A percentile compares a stretch with the other conserved stretches of the same genome.
phyloP scores from a whole-genome alignment of 495 filamentous ascomycete genomes.

The Echria macrotheca region DNA sequence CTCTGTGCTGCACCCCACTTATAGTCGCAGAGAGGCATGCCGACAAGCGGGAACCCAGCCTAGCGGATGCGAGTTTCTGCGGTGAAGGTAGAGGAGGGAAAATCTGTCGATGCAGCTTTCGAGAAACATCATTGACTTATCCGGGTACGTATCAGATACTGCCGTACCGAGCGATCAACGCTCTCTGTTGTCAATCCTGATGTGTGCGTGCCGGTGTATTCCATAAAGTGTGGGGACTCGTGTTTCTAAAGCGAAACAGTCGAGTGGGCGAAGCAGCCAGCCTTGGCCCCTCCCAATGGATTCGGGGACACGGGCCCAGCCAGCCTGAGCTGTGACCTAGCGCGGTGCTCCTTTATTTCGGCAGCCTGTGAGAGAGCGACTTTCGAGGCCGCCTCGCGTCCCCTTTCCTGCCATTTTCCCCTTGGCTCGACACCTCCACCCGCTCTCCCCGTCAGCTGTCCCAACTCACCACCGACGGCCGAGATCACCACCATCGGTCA shows the following conservation, averaged over 20 bases:
- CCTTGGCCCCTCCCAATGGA: background rate
- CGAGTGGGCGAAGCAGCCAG: background rate
- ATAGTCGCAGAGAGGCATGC: too few relatives aligned
- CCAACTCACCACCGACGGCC: background rate
- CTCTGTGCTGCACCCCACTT: too few relatives aligned
- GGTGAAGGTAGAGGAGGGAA: too few relatives aligned
- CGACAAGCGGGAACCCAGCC: too few relatives aligned
- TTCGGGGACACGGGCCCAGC: conserved; percentile 5
- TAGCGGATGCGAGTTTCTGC: too few relatives aligned
- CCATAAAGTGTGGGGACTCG: background rate
- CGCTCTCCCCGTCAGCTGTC: background rate
- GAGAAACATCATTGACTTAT: too few relatives aligned
- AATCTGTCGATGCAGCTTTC: too few relatives aligned
- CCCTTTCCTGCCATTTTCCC: conserved; percentile 8
- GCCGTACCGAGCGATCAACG: too few relatives aligned
- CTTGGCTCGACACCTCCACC: conserved; percentile 5
- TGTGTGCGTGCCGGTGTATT: too few relatives aligned
- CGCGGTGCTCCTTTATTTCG: conserved; percentile 1
- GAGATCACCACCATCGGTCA: conserved; percentile 6
- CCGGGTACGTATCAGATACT: too few relatives aligned
- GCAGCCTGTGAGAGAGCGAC: too few relatives aligned
- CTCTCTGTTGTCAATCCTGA: too few relatives aligned
- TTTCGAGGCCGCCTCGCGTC: conserved; percentile 2
- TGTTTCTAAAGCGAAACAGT: conserved; percentile 5
- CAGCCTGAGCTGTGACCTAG: conserved; percentile 11